Evolutionary conservation across 495 filamentous ascomycete genomes (phyloP).

Genomic region (Penicillium cataractarum): DNA sequence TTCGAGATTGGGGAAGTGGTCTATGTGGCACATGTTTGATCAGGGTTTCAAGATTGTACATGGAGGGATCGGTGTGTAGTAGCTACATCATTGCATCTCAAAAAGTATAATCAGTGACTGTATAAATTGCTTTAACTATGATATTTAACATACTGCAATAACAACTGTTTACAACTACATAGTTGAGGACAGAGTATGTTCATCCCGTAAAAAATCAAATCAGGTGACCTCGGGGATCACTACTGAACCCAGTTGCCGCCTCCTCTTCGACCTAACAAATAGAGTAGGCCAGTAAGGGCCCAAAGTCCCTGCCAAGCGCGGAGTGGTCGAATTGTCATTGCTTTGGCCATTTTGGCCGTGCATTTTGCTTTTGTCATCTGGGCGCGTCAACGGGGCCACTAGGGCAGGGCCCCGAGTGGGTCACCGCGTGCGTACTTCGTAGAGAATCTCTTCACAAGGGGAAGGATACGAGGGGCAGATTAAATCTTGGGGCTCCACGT

Average conservation of each 20-base stretch:
- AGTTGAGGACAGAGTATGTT: not conserved
- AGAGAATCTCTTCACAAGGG: not conserved
- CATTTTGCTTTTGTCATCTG: not conserved
- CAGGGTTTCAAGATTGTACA: not conserved
- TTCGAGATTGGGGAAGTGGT: constrained; percentile 1
- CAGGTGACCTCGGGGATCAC: constrained; percentile 1
- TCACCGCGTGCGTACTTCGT: not conserved
- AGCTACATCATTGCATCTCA: not conserved
- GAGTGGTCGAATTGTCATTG: not conserved
- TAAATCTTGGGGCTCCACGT: not conserved
- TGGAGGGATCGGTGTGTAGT: not conserved
- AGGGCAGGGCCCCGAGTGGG: constrained; percentile 1
- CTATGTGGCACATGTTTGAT: not conserved
- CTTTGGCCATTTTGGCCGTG: not conserved
- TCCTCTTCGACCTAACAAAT: constrained; percentile 17
- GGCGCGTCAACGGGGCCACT: not conserved
- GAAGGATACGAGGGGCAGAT: constrained; percentile 8
- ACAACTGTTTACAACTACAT: not conserved
- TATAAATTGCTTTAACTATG: not conserved
- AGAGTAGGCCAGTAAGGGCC: constrained; percentile 23
- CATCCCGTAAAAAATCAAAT: not conserved
- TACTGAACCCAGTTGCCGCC: not conserved
- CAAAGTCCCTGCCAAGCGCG: constrained; percentile 18
- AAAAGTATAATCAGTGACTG: not conserved
- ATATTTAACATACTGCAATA: not conserved